phyloP scores from a whole-genome alignment of 768 basidiomycete genomes.

The Kwoniella dejecticola region DNA sequence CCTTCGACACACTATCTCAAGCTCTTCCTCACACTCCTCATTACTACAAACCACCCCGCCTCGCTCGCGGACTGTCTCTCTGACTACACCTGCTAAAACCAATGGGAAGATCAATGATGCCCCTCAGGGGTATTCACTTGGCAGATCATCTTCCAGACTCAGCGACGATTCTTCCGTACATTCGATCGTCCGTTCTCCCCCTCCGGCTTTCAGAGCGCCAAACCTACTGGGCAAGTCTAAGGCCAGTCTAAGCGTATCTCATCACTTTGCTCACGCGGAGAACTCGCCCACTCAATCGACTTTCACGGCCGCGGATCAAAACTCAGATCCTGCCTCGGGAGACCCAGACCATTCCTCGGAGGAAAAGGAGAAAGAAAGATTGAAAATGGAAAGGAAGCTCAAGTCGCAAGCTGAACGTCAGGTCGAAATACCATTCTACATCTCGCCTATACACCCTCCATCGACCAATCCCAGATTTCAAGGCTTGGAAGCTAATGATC shows the following conservation, averaged over 20 bases:
- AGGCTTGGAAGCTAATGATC: slow-evolving; percentile 64
- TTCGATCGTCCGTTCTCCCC: neutral
- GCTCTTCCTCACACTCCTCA: neutral
- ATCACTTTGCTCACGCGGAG: slow-evolving; percentile 8
- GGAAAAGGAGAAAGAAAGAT: neutral
- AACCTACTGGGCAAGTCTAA: neutral
- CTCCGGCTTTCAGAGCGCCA: neutral
- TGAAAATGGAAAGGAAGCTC: neutral
- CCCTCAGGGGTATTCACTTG: neutral
- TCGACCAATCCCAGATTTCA: slow-evolving; percentile 80
- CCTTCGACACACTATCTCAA: slow-evolving; percentile 1
- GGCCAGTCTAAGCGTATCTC: slow-evolving; percentile 6
- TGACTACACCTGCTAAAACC: slow-evolving; percentile 9
- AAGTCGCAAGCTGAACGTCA: neutral
- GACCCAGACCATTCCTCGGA: neutral
- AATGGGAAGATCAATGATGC: neutral
- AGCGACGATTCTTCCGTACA: slow-evolving; percentile 1
- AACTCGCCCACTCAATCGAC: neutral
- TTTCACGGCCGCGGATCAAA: too few species aligned
- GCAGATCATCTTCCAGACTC: slow-evolving; percentile 4
- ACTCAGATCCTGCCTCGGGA: too few species aligned
- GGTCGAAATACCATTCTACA: slow-evolving; percentile 63
- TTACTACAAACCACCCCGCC: neutral
- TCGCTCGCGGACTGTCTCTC: neutral
- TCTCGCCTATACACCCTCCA: slow-evolving; percentile 76